Conservation (phyloP, 2,329 filamentous ascomycete species). For the Penicillium sp. region DNA sequence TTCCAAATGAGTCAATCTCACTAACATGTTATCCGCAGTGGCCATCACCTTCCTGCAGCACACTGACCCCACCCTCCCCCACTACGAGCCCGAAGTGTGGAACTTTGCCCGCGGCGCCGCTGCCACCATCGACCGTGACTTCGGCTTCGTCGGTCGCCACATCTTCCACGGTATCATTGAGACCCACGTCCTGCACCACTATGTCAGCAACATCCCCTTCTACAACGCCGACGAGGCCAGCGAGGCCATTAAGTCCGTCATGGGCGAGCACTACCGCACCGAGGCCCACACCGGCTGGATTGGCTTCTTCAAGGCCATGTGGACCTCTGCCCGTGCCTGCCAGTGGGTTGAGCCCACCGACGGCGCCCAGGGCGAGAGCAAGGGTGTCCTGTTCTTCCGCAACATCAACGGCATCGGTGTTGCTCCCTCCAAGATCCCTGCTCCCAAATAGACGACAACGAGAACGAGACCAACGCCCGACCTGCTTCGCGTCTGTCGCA, state of each 20-base stretch:
- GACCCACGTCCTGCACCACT: constrained; percentile 97
- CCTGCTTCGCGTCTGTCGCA: constrained; percentile 11
- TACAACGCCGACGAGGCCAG: constrained; percentile 94
- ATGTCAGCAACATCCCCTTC: constrained; percentile 93
- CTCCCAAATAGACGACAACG: constrained; percentile 26
- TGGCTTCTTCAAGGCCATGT: constrained; percentile 85
- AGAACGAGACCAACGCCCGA: constrained; percentile 10
- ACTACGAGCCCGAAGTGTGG: constrained; percentile 86
- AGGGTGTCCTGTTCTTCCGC: constrained; percentile 89
- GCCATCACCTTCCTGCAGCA: constrained; percentile 98
- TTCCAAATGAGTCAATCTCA: neutral
- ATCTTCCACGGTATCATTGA: constrained; percentile 96
- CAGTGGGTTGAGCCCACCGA: constrained; percentile 96
- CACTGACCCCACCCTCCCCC: constrained; percentile 90
- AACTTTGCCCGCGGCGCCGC: constrained; percentile 91
- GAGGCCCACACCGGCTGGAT: constrained; percentile 74
- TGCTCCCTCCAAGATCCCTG: constrained; percentile 50
- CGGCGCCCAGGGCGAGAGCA: constrained; percentile 75
- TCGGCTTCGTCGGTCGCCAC: constrained; percentile 89
- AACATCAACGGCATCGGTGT: constrained; percentile 87
- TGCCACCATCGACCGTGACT: constrained; percentile 95
- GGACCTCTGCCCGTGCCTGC: constrained; percentile 79
- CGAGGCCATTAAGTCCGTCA: constrained; percentile 90
- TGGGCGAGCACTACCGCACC: constrained; percentile 92
- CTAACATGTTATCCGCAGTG: constrained; percentile 57